phyloP scores from a whole-genome alignment of 768 basidiomycete species.

The Hygrophoropsis aurantiaca region DNA sequence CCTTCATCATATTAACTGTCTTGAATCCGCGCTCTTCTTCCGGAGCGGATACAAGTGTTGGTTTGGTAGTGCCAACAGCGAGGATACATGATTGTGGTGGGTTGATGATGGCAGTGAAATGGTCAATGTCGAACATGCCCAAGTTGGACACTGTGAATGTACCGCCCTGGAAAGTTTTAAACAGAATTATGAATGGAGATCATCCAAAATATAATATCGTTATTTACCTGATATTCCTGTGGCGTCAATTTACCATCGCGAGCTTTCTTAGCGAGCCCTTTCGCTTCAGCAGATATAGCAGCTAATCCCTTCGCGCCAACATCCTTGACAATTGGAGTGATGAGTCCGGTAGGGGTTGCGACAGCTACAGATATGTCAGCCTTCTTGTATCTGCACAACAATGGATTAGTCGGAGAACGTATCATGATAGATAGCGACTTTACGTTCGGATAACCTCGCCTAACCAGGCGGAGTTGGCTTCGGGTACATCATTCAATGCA shows the following conservation, averaged over 20 bases:
- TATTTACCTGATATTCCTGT: conserved; percentile 86
- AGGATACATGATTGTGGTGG: conserved; percentile 97
- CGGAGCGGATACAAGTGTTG: conserved; percentile 83
- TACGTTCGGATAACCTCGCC: conserved; percentile 95
- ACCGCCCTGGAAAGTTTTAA: conserved; percentile 62
- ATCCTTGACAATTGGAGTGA: conserved; percentile 96
- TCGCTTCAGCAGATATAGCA: conserved; percentile 88
- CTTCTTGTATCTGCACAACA: conserved; percentile 75
- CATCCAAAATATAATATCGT: background rate
- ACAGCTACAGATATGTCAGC: conserved; percentile 98
- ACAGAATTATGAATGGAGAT: background rate
- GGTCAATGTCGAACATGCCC: conserved; percentile 94
- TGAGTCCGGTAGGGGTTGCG: conserved; percentile 92
- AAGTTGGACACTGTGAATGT: conserved; percentile 99
- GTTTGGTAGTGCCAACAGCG: conserved; percentile 85
- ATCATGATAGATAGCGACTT: conserved; percentile 28
- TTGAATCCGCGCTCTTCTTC: conserved; percentile 96
- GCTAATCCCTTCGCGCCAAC: conserved; percentile 91
- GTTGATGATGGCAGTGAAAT: conserved; percentile 99
- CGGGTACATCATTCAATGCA: conserved; percentile 92
- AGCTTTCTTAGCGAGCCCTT: conserved; percentile 91
- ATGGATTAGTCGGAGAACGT: background rate
- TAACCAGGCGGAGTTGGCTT: conserved; percentile 97
- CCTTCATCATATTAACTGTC: conserved; percentile 90
- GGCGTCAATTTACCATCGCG: conserved; percentile 95